Percentiles rank a stretch among this genome's conserved stretches.
phyloP scores from a whole-genome alignment of 768 basidiomycete species.

The Auricularia cornea region DNA sequence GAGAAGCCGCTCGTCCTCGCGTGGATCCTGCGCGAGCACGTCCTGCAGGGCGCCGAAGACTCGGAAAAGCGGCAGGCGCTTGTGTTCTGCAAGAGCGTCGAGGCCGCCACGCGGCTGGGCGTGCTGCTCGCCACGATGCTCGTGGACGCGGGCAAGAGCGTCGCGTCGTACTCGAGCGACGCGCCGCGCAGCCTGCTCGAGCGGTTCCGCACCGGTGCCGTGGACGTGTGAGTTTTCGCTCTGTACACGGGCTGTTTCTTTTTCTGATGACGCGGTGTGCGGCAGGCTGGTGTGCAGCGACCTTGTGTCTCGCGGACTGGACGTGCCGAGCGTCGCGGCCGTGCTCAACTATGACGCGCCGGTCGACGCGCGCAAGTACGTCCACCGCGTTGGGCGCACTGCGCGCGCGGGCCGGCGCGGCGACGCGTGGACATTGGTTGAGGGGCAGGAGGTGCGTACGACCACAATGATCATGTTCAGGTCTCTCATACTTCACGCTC shows the following conservation, averaged over 20 bases:
- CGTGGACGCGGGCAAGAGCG: constrained; percentile 37
- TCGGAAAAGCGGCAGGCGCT: constrained; percentile 63
- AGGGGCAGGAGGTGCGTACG: constrained; percentile 63
- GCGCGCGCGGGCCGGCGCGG: constrained; percentile 86
- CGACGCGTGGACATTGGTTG: constrained; percentile 90
- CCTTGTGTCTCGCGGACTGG: constrained; percentile 90
- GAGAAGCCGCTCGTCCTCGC: constrained; percentile 61
- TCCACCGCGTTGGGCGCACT: constrained; percentile 93
- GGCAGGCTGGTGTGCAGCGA: constrained; percentile 90
- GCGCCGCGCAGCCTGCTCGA: constrained; percentile 75
- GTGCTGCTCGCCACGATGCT: constrained; percentile 78
- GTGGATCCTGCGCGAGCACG: constrained; percentile 49
- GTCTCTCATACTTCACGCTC: no score
- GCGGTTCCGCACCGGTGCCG: constrained; percentile 69
- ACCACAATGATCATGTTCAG: no score
- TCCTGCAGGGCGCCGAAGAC: no score
- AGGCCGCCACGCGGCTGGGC: constrained; percentile 78
- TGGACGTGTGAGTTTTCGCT: constrained; percentile 68
- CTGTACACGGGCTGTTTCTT: no score
- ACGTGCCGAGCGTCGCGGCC: constrained; percentile 84
- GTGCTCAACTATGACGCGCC: constrained; percentile 95
- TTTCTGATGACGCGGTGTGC: neutral
- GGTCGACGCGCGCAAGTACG: constrained; percentile 96
- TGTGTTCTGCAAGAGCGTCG: constrained; percentile 95
- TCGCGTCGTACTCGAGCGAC: constrained; percentile 82